Base-by-base conservation (phyloP, 2,329 filamentous ascomycete species). In the Colletotrichum phormii region DNA sequence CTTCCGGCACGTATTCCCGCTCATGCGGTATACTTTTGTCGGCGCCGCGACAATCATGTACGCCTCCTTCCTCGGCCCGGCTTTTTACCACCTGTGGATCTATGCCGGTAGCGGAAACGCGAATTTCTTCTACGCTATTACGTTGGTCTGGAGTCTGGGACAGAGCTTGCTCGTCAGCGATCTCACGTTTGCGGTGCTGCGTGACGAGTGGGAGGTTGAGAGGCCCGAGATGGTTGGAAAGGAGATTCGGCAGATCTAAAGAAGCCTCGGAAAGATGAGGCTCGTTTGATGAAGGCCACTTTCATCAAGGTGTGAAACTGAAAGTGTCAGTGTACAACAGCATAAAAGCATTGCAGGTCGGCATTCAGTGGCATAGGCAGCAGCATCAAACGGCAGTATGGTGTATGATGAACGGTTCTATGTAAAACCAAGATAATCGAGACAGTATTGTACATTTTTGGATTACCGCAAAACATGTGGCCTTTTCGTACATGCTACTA, bases 101-200 rank as follows among this genome's bases (percentile, higher is more conserved):
- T 99, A 98, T 80, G 97, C 97, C 2, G 97, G 97, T 62, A 98
- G 95, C 69, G 97, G 97, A 33, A 99, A 99, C 79, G 97, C 97
- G 72, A 99, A 99, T 81, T 99, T 99, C 85, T 99, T 99, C 85
- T 99, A 99, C 80, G 97, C 97, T 76, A 98, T 99, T 78, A 99
- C 97, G 0, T 85, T 99, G n/a, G 97, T 99, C 0, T 99, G 97
- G 97, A 97, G 95, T 80, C 82, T 99, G 29, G 97, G 95, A 0
- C 88, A 97, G 77, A 95, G 95, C 49, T 87, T 99, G 74, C 85
- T 99, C 35, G 89, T 98, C 7, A 95, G 94, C 12, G 97, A 99
- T 80, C 88, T 95, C 65, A 87, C 98, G 2, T 98, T 97, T 83
- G 95, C 97, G 0, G 91, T 95, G 6, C 85, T 99, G 74, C 87